Base-by-base conservation (phyloP, 495 filamentous ascomycete species). In the Hypoxylon rickii region DNA sequence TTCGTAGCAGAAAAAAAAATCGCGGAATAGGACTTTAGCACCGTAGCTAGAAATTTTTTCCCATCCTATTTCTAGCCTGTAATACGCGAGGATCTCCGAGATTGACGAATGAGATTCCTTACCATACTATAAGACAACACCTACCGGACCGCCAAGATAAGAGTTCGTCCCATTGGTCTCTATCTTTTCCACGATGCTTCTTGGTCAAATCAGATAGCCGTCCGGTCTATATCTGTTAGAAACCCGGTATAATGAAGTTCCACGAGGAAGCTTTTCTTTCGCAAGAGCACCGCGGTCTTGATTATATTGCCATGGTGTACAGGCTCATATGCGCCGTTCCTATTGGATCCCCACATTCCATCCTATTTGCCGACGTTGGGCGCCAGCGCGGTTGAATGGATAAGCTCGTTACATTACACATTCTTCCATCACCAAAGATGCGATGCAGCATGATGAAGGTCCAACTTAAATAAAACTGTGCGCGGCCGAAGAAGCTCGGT, bases 71-170 rank as follows among this genome's bases (percentile, higher is more conserved):
- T 16, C 45, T 22, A 26, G 49, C 29, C 13, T n/a, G n/a, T n/a
- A n/a, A n/a, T n/a, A n/a, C n/a, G n/a, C n/a, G n/a, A n/a, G n/a
- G 7, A 6, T 49, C 44, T 43, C 31, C 44, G 21, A 42, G 43
- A 46, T 46, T 54, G 49, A 44, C 59, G 43, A 63, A 58, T 58
- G 22, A 40, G 24, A 47, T 36, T n/a, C 32, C 19, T 32, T 15
- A 29, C 8, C n/a, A n/a, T n/a, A n/a, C 29, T 10, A 12, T 43
- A 16, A 26, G 38, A 16, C 17, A 5, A n/a, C 22, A 48, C 53
- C 54, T 53, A 53, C 52, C 38, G 7, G 33, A 31, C 19, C 47
- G 51, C 45, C 51, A 61, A 61, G 58, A 43, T 22, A 10, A 38
- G 40, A 32, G 40, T 61, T 55, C 51, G 21, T 39, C 48, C 46